Conservation (phyloP, 192 early-diverging fungal species). For the Umbelopsis sp. region DNA sequence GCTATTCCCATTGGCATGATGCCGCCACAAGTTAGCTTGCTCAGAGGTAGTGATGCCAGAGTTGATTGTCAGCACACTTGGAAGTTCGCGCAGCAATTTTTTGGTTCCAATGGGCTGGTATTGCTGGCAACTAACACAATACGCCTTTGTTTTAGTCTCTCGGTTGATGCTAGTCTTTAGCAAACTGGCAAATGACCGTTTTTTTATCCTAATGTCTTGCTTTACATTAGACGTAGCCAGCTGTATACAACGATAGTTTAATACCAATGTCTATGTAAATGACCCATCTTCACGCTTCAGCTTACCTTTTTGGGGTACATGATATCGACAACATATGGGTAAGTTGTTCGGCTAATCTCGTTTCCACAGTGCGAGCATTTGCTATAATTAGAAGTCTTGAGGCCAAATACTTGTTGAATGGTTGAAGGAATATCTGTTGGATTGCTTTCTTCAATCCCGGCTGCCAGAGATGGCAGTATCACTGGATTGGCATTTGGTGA, state of each 20-base stretch:
- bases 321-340: conserved; percentile 86
- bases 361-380: conserved; percentile 72
- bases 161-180: conserved; percentile 61
- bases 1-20: conserved; percentile 35
- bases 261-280: not conserved
- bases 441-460: conserved; percentile 15
- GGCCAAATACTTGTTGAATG: conserved; percentile 71
- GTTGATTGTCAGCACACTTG: conserved; percentile 80
- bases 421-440: conserved; percentile 41
- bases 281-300: not conserved
- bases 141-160: conserved; percentile 78
- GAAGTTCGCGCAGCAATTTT: conserved; percentile 67
- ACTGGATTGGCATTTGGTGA: conserved; percentile 33
- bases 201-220: conserved; percentile 30
- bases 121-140: conserved; percentile 82
- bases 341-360: conserved; percentile 61
- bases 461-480: conserved; percentile 28
- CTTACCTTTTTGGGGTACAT: conserved; percentile 67
- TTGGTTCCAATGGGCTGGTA: conserved; percentile 81
- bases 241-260: not conserved
- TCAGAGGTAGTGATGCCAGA: conserved; percentile 64
- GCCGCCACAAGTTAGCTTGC: conserved; percentile 54
- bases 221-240: conserved; percentile 11
- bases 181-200: conserved; percentile 52
- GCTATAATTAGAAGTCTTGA: conserved; percentile 61